Base-by-base conservation (phyloP, 352 stramenopile genomes). In the Pythium coloratum region DNA sequence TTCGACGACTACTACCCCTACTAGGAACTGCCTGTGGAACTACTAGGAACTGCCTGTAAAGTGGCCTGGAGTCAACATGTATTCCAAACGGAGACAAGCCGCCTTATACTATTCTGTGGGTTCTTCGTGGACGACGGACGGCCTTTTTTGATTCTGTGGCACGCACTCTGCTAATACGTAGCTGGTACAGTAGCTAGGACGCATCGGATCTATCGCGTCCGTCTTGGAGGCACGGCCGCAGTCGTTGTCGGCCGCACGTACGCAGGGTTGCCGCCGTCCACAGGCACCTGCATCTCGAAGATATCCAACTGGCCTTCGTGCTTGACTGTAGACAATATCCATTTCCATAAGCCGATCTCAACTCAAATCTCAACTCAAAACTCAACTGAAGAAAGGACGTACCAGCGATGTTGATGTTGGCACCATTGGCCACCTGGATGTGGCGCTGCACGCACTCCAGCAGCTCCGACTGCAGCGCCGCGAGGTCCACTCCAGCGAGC, bases 281-380 rank as follows among this genome's bases (percentile, higher is more conserved):
- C 88, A 0, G 88, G 88, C 64, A 96, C 88, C 58, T 96, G 88
- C 88, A 96, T 96, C 74, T 96, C 88, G 61, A 96, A 96, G 57
- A 96, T 95, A 62, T 96, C 88, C 66, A 96, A 74, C 32, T 87
- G 80, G 2, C 87, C 87, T 73, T 96, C 88, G 65, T 94, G 84
- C 69, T 95, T 95, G 40, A 96, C 88, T 94, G 69, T 42, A 14
- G 20, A 59, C 6, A 3, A 57, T 20, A 30, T 30, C 28, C 28
- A 30, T 30, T 30, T 30, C 28, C 28, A 30, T 30, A 30, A 30
- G 28, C 28, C 20, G 26, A 18, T 30, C 18, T 12, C 33, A 30
- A 58, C n/a, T 53, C 46, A 16, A 28, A 54, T 12, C 16, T 32
- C 6, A 47, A 71, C 18, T 46, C 6, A 6, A 28, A 18, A 7